Conservation (phyloP, 768 basidiomycete genomes). For the Leccinum subgranulosum region DNA sequence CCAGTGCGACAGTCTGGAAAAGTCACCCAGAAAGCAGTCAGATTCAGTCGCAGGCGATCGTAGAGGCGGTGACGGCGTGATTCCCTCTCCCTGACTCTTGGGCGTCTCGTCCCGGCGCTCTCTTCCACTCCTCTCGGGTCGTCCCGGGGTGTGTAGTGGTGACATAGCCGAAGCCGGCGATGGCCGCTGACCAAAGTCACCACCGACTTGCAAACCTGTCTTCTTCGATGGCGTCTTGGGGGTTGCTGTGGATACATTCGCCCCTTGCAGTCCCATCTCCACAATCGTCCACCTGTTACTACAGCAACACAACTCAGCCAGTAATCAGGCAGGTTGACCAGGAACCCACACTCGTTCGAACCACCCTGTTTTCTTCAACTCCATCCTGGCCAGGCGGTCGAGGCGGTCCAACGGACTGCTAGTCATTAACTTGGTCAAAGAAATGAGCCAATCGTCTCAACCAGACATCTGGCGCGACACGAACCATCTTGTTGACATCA, state of each 20-base stretch:
- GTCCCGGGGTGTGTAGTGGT: not conserved
- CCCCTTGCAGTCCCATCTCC: conserved; percentile 20
- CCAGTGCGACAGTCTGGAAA: conserved; percentile 8
- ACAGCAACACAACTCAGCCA: not conserved
- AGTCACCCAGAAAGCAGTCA: conserved; percentile 12
- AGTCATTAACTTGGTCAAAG: conserved; percentile 14
- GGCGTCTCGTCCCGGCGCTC: not conserved
- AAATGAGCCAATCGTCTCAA: conserved; percentile 6
- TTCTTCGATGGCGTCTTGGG: conserved; percentile 7
- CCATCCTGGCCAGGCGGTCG: conserved; percentile 25
- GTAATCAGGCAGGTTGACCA: not conserved
- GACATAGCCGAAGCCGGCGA: not conserved
- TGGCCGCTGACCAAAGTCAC: not conserved
- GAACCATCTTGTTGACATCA: conserved; percentile 28
- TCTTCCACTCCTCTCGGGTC: not conserved
- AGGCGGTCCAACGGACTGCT: conserved; percentile 30
- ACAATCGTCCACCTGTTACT: conserved; percentile 31
- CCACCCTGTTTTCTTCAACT: conserved; percentile 31
- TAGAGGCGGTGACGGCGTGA: not conserved
- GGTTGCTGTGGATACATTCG: conserved; percentile 3
- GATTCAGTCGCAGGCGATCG: conserved; percentile 5
- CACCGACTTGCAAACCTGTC: no score
- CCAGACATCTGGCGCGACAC: not conserved
- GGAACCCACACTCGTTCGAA: conserved; percentile 25
- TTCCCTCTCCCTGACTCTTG: not conserved